Evolutionary conservation across 2,329 filamentous ascomycete species (phyloP), one percentile per base, ranked within the genome.

Genomic region (Diaporthe citriasiana): DNA sequence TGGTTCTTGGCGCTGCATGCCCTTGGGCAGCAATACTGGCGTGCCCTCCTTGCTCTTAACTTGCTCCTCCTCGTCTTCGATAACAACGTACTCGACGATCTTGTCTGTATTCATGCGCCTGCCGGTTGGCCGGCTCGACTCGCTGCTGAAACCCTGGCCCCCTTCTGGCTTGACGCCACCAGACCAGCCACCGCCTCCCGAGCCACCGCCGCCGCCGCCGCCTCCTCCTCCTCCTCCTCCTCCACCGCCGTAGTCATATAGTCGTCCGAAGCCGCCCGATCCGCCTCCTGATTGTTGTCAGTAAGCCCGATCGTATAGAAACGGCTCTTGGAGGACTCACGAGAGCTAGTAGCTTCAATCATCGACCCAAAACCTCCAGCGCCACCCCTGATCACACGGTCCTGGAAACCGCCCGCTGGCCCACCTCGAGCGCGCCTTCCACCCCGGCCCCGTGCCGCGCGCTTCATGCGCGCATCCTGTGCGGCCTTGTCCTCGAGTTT

Each of bases 1-100:
- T 77, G 89, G 87, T 76, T 89, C 86, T 74, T 84, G 83, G 75
- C 89, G 85, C 76, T 86, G 85, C 76, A 91, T 89, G 65, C 89
- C 89, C 83, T 91, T 88, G 22, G 89, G 89, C 76, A 90, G 83
- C 27, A 75, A 56, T n/a, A 55, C 68, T 27, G 59, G 47, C 17
- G 66, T 59, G 15, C 72, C 69, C 69, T 75, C 74, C 50, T 75
- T 75, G 68, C 59, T 75, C 56, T 74, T 71, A 4, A 56, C 35
- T 42, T 71, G 69, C 47, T 45, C 38, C 30, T 66, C 66, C 27
- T 75, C 59, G 17, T 74, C 71, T 19, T 75, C 68, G 30, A 75
- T 66, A 12, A 70, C 63, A n/a, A 72, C 55, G 47, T 72, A 74
- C 27, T 75, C 74, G 47, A 73, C 74, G 38, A 75, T 74, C 47